These are phyloP conservation scores for Collybiopsis confluens DNA, from an alignment of 768 basidiomycete species.

Conservation along the genomic window DNA sequence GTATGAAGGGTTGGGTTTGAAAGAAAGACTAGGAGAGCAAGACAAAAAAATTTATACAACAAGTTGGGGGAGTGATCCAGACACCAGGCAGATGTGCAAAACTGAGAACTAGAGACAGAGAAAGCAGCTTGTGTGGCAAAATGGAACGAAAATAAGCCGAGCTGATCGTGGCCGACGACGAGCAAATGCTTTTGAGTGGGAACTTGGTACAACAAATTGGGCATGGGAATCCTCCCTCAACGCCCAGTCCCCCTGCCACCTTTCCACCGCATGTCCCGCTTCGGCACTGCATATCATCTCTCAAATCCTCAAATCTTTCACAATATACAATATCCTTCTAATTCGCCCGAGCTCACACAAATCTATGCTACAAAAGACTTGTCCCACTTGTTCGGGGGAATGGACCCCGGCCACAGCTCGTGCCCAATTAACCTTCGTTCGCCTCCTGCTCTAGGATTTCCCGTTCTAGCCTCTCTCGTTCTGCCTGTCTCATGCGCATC, in stretches of 20 bases:
- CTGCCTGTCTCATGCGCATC: conserved; percentile 77
- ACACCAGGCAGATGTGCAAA: conserved; percentile 65
- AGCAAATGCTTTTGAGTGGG: conserved; percentile 8
- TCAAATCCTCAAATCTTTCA: too few species aligned
- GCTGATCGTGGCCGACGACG: conserved; percentile 8
- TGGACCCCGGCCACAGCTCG: neutral
- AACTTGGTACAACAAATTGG: neutral
- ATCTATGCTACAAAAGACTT: neutral
- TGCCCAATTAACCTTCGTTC: conserved; percentile 21
- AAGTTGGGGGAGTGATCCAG: conserved; percentile 21
- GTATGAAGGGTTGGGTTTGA: conserved; percentile 47
- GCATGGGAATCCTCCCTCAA: too few species aligned
- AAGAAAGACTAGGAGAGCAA: conserved; percentile 43
- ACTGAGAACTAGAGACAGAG: conserved; percentile 26
- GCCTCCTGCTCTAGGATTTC: conserved; percentile 74
- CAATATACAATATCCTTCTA: too few species aligned
- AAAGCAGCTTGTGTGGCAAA: conserved; percentile 39
- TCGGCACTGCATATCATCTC: too few species aligned
- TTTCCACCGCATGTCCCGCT: too few species aligned
- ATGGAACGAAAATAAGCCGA: conserved; percentile 5
- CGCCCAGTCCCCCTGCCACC: too few species aligned
- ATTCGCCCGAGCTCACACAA: too few species aligned
- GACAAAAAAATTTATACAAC: conserved; percentile 20
- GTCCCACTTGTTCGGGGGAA: neutral
- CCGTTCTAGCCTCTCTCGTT: conserved; percentile 69